Conservation (phyloP, 2,329 filamentous ascomycete genomes). For the Drechslera avenae region DNA sequence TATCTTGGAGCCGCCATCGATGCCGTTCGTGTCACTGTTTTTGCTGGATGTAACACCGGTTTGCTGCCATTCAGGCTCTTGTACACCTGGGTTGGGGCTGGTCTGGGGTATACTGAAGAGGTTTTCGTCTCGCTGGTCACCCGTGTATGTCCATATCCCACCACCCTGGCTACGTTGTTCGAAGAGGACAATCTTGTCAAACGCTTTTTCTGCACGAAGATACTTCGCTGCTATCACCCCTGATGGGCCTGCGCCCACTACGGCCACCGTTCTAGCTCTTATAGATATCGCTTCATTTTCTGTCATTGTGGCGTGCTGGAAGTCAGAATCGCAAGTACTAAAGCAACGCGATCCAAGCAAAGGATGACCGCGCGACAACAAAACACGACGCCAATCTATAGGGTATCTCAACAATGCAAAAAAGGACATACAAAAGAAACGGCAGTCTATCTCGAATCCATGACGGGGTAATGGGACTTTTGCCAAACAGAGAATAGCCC, state of each 20-base stretch:
- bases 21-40: neutral
- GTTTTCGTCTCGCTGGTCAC: constrained; percentile 54
- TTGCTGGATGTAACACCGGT: neutral
- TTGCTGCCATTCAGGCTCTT: constrained; percentile 63
- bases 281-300: constrained; percentile 25
- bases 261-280: constrained; percentile 66
- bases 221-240: constrained; percentile 81
- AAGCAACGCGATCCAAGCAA: neutral
- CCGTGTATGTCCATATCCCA: constrained; percentile 84
- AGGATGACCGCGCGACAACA: neutral
- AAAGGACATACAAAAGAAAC: neutral
- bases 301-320: constrained; percentile 3
- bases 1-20: constrained; percentile 29
- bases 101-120: constrained; percentile 67
- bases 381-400: neutral
- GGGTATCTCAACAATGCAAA: constrained; percentile 1
- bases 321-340: neutral
- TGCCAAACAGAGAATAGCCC: constrained; percentile 13
- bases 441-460: neutral
- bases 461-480: neutral
- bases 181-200: constrained; percentile 74
- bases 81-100: constrained; percentile 63
- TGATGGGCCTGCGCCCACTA: constrained; percentile 82
- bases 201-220: constrained; percentile 71
- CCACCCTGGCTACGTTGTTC: constrained; percentile 80